Percentiles rank a stretch among this genome's conserved stretches.
phyloP scores from a whole-genome alignment of 768 basidiomycete genomes.

The Rhizopogon salebrosus region DNA sequence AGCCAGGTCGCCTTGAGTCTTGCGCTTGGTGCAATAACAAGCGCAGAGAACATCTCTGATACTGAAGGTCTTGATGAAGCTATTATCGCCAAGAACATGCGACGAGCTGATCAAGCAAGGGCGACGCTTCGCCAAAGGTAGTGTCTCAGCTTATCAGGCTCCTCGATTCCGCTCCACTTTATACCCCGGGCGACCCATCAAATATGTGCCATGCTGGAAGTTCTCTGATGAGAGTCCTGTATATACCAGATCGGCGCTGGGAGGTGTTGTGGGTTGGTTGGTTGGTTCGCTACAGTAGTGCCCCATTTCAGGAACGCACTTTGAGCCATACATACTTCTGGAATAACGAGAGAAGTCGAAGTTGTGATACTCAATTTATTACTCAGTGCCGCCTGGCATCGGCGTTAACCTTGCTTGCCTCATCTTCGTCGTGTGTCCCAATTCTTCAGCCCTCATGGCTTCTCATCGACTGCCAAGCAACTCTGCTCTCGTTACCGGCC shows the following conservation, averaged over 20 bases:
- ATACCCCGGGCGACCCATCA: neutral
- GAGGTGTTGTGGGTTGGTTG: neutral
- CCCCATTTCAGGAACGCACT: too few species aligned
- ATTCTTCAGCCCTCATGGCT: too few species aligned
- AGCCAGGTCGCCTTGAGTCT: neutral
- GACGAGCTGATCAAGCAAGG: constrained; percentile 1
- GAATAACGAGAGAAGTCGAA: too few species aligned
- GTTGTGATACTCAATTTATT: too few species aligned
- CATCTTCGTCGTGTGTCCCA: too few species aligned
- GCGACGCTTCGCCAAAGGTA: neutral
- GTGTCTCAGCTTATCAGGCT: neutral
- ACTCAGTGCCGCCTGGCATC: too few species aligned
- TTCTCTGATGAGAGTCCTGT: neutral
- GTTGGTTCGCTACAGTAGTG: too few species aligned
- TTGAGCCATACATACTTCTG: too few species aligned
- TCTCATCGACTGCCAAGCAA: too few species aligned
- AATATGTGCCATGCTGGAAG: neutral
- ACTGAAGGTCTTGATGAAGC: neutral
- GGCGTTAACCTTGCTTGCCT: too few species aligned
- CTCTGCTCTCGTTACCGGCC: too few species aligned
- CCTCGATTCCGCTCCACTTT: neutral
- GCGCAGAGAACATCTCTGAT: neutral
- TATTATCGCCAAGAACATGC: neutral
- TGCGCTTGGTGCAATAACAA: neutral
- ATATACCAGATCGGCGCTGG: neutral